phyloP scores from a whole-genome alignment of 106 monocot species.

The Chionographis japonica region DNA sequence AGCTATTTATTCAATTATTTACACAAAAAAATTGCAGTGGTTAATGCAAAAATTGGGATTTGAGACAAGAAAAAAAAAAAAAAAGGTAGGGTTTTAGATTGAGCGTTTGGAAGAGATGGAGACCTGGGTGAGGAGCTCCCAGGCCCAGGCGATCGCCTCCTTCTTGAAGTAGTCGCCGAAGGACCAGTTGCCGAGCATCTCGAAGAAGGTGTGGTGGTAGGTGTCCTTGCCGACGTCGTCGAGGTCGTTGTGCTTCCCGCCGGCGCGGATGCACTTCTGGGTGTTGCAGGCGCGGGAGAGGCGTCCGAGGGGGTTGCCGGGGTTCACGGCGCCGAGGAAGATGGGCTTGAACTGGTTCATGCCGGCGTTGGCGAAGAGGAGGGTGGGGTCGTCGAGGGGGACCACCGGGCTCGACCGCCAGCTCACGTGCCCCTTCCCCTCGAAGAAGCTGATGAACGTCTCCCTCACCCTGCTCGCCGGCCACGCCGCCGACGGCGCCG shows the following conservation, averaged over 20 bases:
- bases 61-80: neutral
- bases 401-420: constrained; percentile 95
- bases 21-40: too few species aligned
- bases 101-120: neutral
- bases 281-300: constrained; percentile 80
- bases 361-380: constrained; percentile 93
- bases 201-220: constrained; percentile 97
- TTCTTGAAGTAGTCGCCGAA: constrained; percentile 96
- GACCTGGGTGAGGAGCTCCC: constrained; percentile 95
- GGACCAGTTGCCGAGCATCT: constrained; percentile 99
- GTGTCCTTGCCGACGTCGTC: constrained; percentile 98
- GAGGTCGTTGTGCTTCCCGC: constrained; percentile 97
- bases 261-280: constrained; percentile 99
- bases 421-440: constrained; percentile 55
- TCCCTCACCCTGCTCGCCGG: constrained; percentile 59
- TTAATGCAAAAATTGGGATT: too few species aligned
- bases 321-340: constrained; percentile 77
- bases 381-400: constrained; percentile 89
- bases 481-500: constrained; percentile 31
- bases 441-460: constrained; percentile 72
- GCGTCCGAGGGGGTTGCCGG: constrained; percentile 58
- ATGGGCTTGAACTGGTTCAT: constrained; percentile 99
- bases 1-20: too few species aligned
- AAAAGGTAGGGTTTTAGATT: neutral
- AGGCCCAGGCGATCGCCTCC: constrained; percentile 81